Evolutionary conservation across 192 early-diverging fungal species (phyloP).

Genomic region (Umbelopsis vinacea): DNA sequence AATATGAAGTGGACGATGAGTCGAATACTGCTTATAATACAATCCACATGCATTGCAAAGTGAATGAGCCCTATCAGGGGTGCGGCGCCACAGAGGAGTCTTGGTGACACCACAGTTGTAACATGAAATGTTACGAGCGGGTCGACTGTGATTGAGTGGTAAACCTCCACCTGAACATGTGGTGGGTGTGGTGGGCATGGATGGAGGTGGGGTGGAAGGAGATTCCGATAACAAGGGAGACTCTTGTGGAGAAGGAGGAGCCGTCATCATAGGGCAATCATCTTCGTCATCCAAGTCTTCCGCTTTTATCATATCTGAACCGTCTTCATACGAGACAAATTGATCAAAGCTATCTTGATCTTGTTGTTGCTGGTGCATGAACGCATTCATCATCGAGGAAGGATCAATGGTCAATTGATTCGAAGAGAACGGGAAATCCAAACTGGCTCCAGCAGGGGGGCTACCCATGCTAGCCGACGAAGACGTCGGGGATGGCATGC

Average conservation of each 20-base stretch:
- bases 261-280: constrained; percentile 4
- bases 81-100: constrained; percentile 92
- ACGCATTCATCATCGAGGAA: not conserved
- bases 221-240: no score
- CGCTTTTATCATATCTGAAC: not conserved
- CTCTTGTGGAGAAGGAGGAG: not conserved
- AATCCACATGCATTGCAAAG: constrained; percentile 97
- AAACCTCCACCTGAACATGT: not conserved
- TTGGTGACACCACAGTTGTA: constrained; percentile 79
- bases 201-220: not conserved
- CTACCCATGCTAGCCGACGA: constrained; percentile 13
- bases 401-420: constrained; percentile 16
- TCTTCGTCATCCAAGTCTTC: constrained; percentile 2
- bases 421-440: not conserved
- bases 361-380: not conserved
- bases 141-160: not conserved
- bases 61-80: constrained; percentile 70
- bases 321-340: constrained; percentile 30
- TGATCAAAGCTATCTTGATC: constrained; percentile 26
- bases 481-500: constrained; percentile 30
- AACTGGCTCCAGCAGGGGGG: not conserved
- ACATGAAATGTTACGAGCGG: constrained; percentile 47
- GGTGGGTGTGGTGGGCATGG: constrained; percentile 10
- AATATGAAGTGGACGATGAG: constrained; percentile 68
- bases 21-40: constrained; percentile 92